phyloP scores from a whole-genome alignment of 768 basidiomycete species.

The Amanita molliuscula region DNA sequence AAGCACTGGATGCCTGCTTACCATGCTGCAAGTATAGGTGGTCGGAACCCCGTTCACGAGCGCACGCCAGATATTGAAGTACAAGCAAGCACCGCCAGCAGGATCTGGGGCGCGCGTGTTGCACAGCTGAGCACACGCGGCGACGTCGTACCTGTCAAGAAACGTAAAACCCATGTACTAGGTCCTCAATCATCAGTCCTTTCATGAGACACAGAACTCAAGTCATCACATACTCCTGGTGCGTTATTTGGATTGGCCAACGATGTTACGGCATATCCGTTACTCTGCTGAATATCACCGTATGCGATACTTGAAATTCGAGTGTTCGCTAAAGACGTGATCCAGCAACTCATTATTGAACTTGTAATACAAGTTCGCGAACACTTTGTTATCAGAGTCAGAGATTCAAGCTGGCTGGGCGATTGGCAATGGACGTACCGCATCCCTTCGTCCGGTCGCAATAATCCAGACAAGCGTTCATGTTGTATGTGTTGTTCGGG shows the following conservation, averaged over 20 bases:
- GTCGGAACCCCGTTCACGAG: conserved; percentile 33
- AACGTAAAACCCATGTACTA: conserved; percentile 46
- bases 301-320: conserved; percentile 40
- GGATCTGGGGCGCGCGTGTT: conserved; percentile 31
- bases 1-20: conserved; percentile 12
- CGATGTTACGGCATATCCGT: conserved; percentile 26
- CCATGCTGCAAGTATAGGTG: conserved; percentile 41
- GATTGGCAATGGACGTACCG: conserved; percentile 18
- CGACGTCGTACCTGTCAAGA: conserved; percentile 37
- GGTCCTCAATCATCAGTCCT: background rate
- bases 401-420: background rate
- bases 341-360: conserved; percentile 27
- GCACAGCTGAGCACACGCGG: conserved; percentile 34
- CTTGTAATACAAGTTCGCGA: conserved; percentile 42
- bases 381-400: conserved; percentile 16
- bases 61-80: conserved; percentile 46
- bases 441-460: conserved; percentile 27
- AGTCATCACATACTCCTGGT: conserved; percentile 22
- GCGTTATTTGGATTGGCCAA: conserved; percentile 36
- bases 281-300: conserved; percentile 36
- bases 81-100: conserved; percentile 35
- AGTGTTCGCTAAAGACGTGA: conserved; percentile 16
- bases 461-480: conserved; percentile 30
- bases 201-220: background rate
- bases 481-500: conserved; percentile 27